These are phyloP conservation scores for Truncatella angustata DNA, from an alignment of 2,329 filamentous ascomycete genomes.

Conservation along the genomic window DNA sequence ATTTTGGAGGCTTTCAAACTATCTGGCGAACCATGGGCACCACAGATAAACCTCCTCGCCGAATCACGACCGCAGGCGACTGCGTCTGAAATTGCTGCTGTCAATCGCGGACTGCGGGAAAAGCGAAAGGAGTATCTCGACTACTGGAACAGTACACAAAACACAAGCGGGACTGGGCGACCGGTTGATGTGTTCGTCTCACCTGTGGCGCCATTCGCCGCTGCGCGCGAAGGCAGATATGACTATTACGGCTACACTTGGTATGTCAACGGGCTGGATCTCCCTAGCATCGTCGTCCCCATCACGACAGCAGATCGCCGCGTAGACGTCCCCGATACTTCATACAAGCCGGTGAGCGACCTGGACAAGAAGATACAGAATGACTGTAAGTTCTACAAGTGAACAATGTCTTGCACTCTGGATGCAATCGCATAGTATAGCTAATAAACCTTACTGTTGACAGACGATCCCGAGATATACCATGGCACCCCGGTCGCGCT, in stretches of 20 bases:
- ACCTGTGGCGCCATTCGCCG: slow-evolving; percentile 39
- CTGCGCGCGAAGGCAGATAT: slow-evolving; percentile 35
- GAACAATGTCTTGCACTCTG: not conserved
- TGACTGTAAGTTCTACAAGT: slow-evolving; percentile 20
- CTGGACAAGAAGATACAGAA: slow-evolving; percentile 19
- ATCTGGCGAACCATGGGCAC: slow-evolving; percentile 4
- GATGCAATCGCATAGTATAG: too few species aligned
- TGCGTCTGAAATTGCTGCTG: slow-evolving; percentile 2
- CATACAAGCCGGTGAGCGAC: slow-evolving; percentile 10
- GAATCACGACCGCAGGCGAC: slow-evolving; percentile 11
- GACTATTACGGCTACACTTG: slow-evolving; percentile 36
- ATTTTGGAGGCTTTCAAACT: slow-evolving; percentile 14
- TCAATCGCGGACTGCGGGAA: slow-evolving; percentile 31
- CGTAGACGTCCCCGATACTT: not conserved
- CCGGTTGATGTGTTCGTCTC: slow-evolving; percentile 35
- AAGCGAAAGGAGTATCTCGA: slow-evolving; percentile 32
- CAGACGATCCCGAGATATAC: slow-evolving; percentile 13
- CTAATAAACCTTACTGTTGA: not conserved
- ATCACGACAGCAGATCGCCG: not conserved
- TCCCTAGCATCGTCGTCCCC: slow-evolving; percentile 30
- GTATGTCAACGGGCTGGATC: slow-evolving; percentile 28
- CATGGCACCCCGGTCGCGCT: slow-evolving; percentile 13
- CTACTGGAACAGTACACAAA: slow-evolving; percentile 17
- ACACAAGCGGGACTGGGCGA: slow-evolving; percentile 13
- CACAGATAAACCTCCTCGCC: slow-evolving; percentile 8